Percentiles rank a stretch among this genome's conserved stretches.
phyloP scores from a whole-genome alignment of 495 filamentous ascomycete genomes.

The Annulohypoxylon bovei region DNA sequence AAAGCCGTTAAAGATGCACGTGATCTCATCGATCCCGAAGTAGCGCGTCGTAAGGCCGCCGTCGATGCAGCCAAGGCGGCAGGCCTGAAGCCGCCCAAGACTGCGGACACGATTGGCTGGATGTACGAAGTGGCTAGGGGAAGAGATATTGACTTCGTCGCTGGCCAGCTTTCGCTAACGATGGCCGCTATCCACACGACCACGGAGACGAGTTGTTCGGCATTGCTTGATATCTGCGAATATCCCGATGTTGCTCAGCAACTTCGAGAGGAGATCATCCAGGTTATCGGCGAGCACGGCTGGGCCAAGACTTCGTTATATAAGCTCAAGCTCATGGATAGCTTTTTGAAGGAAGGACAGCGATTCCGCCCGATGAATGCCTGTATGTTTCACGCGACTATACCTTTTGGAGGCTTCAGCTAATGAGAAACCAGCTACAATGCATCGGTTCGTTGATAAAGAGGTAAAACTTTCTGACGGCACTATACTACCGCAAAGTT shows the following conservation, averaged over 20 bases:
- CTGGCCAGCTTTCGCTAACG: constrained; percentile 44
- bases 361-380: constrained; percentile 48
- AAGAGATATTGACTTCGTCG: constrained; percentile 41
- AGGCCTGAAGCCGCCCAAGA: constrained; percentile 45
- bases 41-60: constrained; percentile 40
- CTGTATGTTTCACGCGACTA: constrained; percentile 41
- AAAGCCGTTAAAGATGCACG: constrained; percentile 44
- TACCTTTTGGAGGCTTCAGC: neutral
- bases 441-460: constrained; percentile 54
- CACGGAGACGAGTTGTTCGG: constrained; percentile 48
- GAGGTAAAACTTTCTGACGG: constrained; percentile 58
- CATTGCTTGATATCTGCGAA: constrained; percentile 52
- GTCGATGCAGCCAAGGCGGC: constrained; percentile 42
- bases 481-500: constrained; percentile 61
- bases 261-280: constrained; percentile 53
- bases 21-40: constrained; percentile 49
- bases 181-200: constrained; percentile 54
- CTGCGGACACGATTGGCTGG: constrained; percentile 50
- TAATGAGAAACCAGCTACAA: constrained; percentile 48
- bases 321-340: constrained; percentile 64
- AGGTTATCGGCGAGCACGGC: constrained; percentile 48
- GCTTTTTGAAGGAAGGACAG: constrained; percentile 58
- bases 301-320: constrained; percentile 60
- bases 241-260: constrained; percentile 51
- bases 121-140: constrained; percentile 47